Evolutionary conservation across 2,329 filamentous ascomycete genomes (phyloP).

Genomic region (Fusarium nodosum): DNA sequence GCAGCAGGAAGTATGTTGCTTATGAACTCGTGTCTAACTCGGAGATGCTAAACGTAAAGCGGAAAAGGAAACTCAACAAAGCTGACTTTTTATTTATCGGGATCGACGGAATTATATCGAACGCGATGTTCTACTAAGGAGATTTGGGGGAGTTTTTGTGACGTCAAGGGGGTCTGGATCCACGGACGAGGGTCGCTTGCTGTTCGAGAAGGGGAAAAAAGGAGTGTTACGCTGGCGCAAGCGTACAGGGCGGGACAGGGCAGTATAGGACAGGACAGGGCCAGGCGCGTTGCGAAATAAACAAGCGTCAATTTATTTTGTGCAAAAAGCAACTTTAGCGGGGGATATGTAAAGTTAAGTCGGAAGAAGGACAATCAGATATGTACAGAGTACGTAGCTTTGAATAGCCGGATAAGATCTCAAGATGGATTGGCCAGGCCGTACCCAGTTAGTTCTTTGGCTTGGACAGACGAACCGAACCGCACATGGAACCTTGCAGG

Average conservation of each 20-base stretch:
- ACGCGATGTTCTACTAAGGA: constrained; percentile 33
- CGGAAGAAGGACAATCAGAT: constrained; percentile 17
- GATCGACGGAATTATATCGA: constrained; percentile 46
- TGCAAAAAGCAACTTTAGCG: constrained; percentile 20
- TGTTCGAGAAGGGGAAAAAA: constrained; percentile 17
- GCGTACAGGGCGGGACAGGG: constrained; percentile 18
- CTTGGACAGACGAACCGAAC: constrained; percentile 15
- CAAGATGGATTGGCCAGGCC: constrained; percentile 24
- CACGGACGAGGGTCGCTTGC: constrained; percentile 30
- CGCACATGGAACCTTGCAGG: constrained; percentile 4
- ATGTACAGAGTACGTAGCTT: constrained; percentile 25
- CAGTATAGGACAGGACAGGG: constrained; percentile 14
- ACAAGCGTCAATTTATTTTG: constrained; percentile 1
- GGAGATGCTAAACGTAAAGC: constrained; percentile 21
- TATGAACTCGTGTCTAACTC: constrained; percentile 7
- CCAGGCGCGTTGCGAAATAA: constrained; percentile 17
- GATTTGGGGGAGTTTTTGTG: constrained; percentile 41
- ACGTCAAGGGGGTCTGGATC: constrained; percentile 47
- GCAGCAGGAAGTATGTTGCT: constrained; percentile 8
- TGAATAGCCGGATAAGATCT: constrained; percentile 32
- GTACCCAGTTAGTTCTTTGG: constrained; percentile 25
- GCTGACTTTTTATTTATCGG: constrained; percentile 34
- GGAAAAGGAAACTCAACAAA: constrained; percentile 33
- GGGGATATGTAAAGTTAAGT: constrained; percentile 28
- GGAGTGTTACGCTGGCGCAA: constrained; percentile 31